phyloP scores from a whole-genome alignment of 768 basidiomycete species.

The Scleroderma citrinum region DNA sequence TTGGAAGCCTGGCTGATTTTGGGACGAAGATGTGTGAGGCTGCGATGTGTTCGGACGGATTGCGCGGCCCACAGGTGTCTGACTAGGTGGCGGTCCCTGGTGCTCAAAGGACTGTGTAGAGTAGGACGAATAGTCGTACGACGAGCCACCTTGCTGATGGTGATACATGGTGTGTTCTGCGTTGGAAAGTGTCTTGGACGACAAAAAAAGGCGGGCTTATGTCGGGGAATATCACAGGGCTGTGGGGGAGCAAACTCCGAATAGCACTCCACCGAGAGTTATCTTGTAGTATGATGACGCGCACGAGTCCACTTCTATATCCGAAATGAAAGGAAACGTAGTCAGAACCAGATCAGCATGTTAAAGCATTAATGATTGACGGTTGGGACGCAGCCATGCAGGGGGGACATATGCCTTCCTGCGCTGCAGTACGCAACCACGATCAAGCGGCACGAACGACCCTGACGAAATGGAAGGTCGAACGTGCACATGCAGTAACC shows the following conservation, averaged over 20 bases:
- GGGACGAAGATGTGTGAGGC: slow-evolving; percentile 25
- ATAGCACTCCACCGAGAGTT: slow-evolving; percentile 18
- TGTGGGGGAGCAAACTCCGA: slow-evolving; percentile 23
- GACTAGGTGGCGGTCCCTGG: slow-evolving; percentile 20
- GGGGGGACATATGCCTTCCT: slow-evolving; percentile 16
- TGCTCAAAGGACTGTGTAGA: slow-evolving; percentile 23
- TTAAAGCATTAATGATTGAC: slow-evolving; percentile 30
- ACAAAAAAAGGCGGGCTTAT: slow-evolving; percentile 25
- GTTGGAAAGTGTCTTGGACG: slow-evolving; percentile 7
- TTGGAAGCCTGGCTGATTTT: slow-evolving; percentile 22
- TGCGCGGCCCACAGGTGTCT: slow-evolving; percentile 21
- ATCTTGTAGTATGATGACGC: slow-evolving; percentile 19
- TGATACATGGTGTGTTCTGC: slow-evolving; percentile 49
- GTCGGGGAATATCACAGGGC: slow-evolving; percentile 23
- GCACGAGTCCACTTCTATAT: slow-evolving; percentile 32
- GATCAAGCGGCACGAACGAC: slow-evolving; percentile 7
- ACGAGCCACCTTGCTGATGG: slow-evolving; percentile 35
- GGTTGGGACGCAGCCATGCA: slow-evolving; percentile 22
- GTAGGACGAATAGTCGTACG: slow-evolving; percentile 50
- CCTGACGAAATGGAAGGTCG: slow-evolving; percentile 6
- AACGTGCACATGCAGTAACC: neutral
- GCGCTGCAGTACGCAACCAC: slow-evolving; percentile 21
- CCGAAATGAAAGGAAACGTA: slow-evolving; percentile 29
- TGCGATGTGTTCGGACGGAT: slow-evolving; percentile 28
- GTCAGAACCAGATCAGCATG: slow-evolving; percentile 31